Percentiles rank a stretch among this genome's conserved stretches.
phyloP scores from a whole-genome alignment of 495 filamentous ascomycete species.

The Barbatosphaeria neglecta region DNA sequence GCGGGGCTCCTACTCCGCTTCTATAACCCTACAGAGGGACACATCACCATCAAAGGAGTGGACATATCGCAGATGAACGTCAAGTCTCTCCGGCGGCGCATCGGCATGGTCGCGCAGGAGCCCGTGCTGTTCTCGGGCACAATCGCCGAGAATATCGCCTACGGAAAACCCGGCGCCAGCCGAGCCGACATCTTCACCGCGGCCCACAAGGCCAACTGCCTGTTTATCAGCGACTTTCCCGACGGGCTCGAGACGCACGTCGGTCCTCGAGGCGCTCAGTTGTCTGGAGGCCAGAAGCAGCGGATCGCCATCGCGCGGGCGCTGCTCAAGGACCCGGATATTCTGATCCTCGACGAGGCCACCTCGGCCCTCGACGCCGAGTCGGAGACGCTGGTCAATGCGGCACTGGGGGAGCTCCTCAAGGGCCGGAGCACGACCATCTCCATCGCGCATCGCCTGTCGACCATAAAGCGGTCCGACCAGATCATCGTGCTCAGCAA shows the following conservation, averaged over 20 bases:
- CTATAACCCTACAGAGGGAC: constrained; percentile 70
- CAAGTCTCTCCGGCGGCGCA: constrained; percentile 85
- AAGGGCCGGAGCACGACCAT: constrained; percentile 87
- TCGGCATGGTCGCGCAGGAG: constrained; percentile 91
- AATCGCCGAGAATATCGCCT: constrained; percentile 93
- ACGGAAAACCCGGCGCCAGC: constrained; percentile 72
- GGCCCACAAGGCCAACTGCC: constrained; percentile 89
- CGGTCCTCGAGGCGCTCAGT: constrained; percentile 81
- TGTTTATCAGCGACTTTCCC: constrained; percentile 92
- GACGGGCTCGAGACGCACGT: constrained; percentile 92
- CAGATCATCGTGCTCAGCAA: constrained; percentile 77
- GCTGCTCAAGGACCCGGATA: constrained; percentile 90
- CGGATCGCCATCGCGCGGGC: constrained; percentile 94
- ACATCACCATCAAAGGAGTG: constrained; percentile 70
- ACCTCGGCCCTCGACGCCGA: constrained; percentile 95
- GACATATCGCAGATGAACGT: constrained; percentile 84
- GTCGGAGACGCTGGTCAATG: constrained; percentile 89
- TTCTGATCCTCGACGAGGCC: constrained; percentile 90
- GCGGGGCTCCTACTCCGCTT: constrained; percentile 80
- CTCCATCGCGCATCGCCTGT: constrained; percentile 87
- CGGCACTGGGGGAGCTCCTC: constrained; percentile 69
- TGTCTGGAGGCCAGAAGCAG: constrained; percentile 95
- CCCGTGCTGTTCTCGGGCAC: constrained; percentile 92
- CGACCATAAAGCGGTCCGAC: constrained; percentile 91
- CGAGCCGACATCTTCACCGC: constrained; percentile 73